Evolutionary conservation across 495 filamentous ascomycete species (phyloP), one percentile per base, ranked within the genome.

Genomic region (Astrocystis sublimbata): DNA sequence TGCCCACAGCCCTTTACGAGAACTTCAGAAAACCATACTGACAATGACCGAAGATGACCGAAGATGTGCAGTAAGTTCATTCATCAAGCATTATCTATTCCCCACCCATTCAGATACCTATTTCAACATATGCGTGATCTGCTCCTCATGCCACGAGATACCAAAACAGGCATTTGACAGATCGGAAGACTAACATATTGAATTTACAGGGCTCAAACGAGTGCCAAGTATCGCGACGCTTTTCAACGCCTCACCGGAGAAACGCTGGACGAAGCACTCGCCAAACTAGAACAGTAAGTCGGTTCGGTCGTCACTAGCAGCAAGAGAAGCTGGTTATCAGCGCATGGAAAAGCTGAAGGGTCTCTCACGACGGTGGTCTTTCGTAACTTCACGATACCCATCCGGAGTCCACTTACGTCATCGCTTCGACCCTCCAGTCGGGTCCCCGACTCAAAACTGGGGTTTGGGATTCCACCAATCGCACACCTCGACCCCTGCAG

Each of bases 21-120:
- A 41, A 42, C 4, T n/a, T 13, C 6, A 36, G 31, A 8, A 23
- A 13, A 21, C 23, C 46, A 38, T 43, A 13, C 60, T 62, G 56
- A 62, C 60, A 85, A 89, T 41, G 79, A 93, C 46, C 59, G 80
- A 81, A 77, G 68, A 82, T 83, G 71, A 93, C 89, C 15, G 78
- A 74, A 38, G 80, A 74, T 57, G 85, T 62, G n/a, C 50, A 53
- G 58, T 61, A 45, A 1, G 83, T 73, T 88, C 88, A 63, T 70
- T 66, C 88, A 63, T 70, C 66, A 66, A 85, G 88, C 69, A 84
- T 83, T 5, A 89, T 79, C 77, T 76, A 85, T 78, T 79, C 60
- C 69, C 73, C 88, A 58, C 83, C 80, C 5, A 82, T 80, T 12
- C 8, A 17, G 12, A 31, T 26, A 8, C 2, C 10, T 30, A n/a